phyloP scores from a whole-genome alignment of 192 early-diverging fungal species.

The Backusella tarrabulga region DNA sequence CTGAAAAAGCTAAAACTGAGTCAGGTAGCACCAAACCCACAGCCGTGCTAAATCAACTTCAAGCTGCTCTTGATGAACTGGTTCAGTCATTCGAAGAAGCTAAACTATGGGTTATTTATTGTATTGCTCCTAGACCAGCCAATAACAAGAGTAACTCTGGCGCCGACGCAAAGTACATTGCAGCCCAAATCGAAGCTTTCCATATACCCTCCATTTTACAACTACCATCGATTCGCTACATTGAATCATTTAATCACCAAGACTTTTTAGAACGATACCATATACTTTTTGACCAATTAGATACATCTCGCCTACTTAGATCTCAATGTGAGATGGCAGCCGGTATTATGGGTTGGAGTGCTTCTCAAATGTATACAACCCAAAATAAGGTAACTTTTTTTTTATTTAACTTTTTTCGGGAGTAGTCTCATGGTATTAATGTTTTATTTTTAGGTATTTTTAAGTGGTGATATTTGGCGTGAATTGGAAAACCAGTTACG shows the following conservation, averaged over 20 bases:
- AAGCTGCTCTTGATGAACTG: slow-evolving; percentile 72
- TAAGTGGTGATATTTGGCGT: slow-evolving; percentile 61
- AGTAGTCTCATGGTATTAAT: background rate
- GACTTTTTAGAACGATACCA: slow-evolving; percentile 74
- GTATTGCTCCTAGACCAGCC: slow-evolving; percentile 65
- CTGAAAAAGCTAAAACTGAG: background rate
- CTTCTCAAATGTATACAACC: slow-evolving; percentile 37
- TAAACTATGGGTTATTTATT: slow-evolving; percentile 79
- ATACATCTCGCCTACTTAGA: slow-evolving; percentile 33
- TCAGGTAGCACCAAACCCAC: background rate
- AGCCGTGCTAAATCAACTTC: slow-evolving; percentile 51
- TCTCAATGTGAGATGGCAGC: slow-evolving; percentile 40
- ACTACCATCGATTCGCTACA: slow-evolving; percentile 67
- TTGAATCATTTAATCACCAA: slow-evolving; percentile 60
- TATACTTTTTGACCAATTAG: slow-evolving; percentile 16
- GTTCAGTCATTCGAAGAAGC: slow-evolving; percentile 73
- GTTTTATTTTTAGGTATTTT: slow-evolving; percentile 46
- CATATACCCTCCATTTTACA: slow-evolving; percentile 67
- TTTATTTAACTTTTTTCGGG: background rate
- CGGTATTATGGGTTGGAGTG: slow-evolving; percentile 44
- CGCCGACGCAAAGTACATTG: slow-evolving; percentile 58
- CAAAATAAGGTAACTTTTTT: slow-evolving; percentile 14
- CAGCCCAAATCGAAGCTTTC: slow-evolving; percentile 65
- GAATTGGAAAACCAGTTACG: slow-evolving; percentile 62
- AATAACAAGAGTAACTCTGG: slow-evolving; percentile 33